phyloP scores from a whole-genome alignment of 805 yeast genomes.

The Wickerhamiella shivajii region DNA sequence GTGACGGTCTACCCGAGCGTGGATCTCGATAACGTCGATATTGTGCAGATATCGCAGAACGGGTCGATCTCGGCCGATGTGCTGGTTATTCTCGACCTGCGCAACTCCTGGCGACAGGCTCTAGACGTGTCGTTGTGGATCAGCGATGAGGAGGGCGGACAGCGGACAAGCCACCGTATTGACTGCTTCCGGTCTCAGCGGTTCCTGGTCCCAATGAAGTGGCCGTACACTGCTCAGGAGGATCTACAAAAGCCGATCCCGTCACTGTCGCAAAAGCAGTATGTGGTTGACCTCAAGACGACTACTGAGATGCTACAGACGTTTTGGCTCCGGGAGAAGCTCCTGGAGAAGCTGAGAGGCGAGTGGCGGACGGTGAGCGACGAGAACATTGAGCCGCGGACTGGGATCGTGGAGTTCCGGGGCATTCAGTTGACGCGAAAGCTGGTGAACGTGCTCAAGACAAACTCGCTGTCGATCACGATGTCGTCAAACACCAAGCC shows the following conservation, averaged over 20 bases:
- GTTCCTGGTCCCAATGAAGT: slow-evolving; percentile 52
- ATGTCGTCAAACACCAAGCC: slow-evolving; percentile 15
- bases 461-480: background rate
- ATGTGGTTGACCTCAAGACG: slow-evolving; percentile 34
- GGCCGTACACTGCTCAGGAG: slow-evolving; percentile 33
- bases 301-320: slow-evolving; percentile 47
- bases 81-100: slow-evolving; percentile 58
- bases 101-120: slow-evolving; percentile 62
- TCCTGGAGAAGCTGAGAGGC: slow-evolving; percentile 48
- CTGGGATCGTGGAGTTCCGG: slow-evolving; percentile 53
- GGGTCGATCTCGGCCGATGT: slow-evolving; percentile 28
- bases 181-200: slow-evolving; percentile 38
- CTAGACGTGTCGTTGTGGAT: slow-evolving; percentile 22
- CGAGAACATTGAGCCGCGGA: slow-evolving; percentile 24
- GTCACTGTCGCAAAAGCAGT: slow-evolving; percentile 54
- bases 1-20: slow-evolving; percentile 59
- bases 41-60: slow-evolving; percentile 31
- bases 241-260: slow-evolving; percentile 47
- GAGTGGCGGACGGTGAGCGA: slow-evolving; percentile 35
- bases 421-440: slow-evolving; percentile 44
- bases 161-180: slow-evolving; percentile 7
- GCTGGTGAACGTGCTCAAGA: slow-evolving; percentile 39
- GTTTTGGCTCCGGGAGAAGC: slow-evolving; percentile 69
- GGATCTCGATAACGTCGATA: slow-evolving; percentile 61
- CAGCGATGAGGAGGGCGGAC: slow-evolving; percentile 2